Percentiles rank a stretch among this genome's conserved stretches.
phyloP scores from a whole-genome alignment of 768 basidiomycete genomes.

The Rhizopogon rudus region DNA sequence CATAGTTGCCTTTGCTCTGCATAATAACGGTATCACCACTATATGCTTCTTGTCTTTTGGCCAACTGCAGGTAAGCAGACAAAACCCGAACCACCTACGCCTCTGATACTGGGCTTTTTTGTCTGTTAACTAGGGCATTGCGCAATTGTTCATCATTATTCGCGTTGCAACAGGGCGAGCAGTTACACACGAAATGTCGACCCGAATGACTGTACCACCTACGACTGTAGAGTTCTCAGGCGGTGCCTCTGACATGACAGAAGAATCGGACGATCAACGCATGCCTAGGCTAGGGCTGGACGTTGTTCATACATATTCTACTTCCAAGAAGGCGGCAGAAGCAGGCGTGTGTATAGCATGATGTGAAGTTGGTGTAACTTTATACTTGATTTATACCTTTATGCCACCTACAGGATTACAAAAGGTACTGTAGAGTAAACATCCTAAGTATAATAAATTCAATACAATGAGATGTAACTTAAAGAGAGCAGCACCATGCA shows the following conservation, averaged over 20 bases:
- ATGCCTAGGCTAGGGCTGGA: background rate
- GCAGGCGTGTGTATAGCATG: background rate
- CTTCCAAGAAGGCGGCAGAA: background rate
- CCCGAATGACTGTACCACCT: background rate
- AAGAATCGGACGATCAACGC: background rate
- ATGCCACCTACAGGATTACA: too few species aligned
- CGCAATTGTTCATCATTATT: conserved; percentile 24
- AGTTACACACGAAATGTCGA: conserved; percentile 5
- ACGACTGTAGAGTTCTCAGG: background rate
- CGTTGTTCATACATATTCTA: background rate
- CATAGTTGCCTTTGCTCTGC: conserved; percentile 16
- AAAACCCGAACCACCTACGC: background rate
- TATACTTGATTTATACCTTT: background rate
- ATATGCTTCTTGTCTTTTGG: conserved; percentile 20
- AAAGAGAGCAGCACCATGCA: too few species aligned
- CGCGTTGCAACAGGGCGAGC: conserved; percentile 26
- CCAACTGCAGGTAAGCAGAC: conserved; percentile 15
- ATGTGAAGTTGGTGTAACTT: background rate
- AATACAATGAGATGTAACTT: too few species aligned
- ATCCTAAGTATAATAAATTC: too few species aligned
- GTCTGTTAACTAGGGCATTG: conserved; percentile 15
- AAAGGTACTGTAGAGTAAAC: too few species aligned
- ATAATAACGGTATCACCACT: conserved; percentile 14
- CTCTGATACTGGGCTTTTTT: background rate
- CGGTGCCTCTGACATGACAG: background rate